Evolutionary conservation across 257 asterid species (phyloP).

Genomic region (Solanum chiquidenum): DNA sequence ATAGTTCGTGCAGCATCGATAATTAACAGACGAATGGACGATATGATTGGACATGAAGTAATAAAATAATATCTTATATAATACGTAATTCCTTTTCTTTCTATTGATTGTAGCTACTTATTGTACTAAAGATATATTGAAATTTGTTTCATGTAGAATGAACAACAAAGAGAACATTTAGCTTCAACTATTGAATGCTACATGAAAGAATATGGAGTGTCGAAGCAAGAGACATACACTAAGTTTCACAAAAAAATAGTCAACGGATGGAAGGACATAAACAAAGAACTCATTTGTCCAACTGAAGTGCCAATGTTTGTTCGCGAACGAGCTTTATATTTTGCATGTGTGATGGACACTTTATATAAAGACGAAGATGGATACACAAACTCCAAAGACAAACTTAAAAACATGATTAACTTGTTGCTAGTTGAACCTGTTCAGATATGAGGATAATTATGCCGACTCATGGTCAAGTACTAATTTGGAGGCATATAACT

Average conservation of each 20-base stretch:
- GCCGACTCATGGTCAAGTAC: too few species aligned
- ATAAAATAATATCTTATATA: too few species aligned
- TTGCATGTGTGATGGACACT: not conserved
- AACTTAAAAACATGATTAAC: too few species aligned
- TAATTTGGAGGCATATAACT: too few species aligned
- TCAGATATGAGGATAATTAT: not conserved
- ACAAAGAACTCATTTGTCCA: not conserved
- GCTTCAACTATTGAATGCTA: not conserved
- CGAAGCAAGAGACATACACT: not conserved
- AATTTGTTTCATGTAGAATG: not conserved
- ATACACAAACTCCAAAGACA: not conserved
- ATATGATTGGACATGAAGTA: not conserved
- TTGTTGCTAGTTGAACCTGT: too few species aligned
- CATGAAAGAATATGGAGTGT: not conserved
- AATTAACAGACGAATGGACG: not conserved
- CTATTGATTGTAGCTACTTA: not conserved
- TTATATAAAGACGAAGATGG: not conserved
- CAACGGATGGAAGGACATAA: not conserved
- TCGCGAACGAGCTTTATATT: too few species aligned
- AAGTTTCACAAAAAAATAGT: too few species aligned
- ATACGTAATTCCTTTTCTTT: too few species aligned
- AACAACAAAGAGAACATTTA: not conserved
- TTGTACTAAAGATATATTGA: too few species aligned
- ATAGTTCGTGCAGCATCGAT: not conserved
- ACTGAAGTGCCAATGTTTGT: too few species aligned